Base-by-base conservation (phyloP, 257 asterid species). In the Osmanthus fragrans region DNA sequence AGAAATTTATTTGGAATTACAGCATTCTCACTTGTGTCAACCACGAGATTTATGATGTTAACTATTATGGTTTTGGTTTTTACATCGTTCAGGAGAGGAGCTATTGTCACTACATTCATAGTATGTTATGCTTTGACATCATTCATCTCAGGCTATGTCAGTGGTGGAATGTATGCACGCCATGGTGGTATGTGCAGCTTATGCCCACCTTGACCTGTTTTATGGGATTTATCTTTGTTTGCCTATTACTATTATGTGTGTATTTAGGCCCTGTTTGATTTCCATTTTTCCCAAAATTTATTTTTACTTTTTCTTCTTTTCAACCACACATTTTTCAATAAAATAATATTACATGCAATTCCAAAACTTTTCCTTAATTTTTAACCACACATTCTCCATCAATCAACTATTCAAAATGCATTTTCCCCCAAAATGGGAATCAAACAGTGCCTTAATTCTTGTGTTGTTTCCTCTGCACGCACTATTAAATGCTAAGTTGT, bases 81-180 rank as follows among this genome's bases (percentile, higher is more conserved):
- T 74, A 64, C 71, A 75, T 64, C 63, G 12, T 77, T 75, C 86
- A 89, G 91, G 91, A 85, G 93, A 80, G 93, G 93, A 74, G 78
- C 93, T 29, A 89, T 89, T 71, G 86, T 84, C 78, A 89, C 93
- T 6, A 83, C 93, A 70, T 89, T 89, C 75, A 89, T 89, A 4
- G 83, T 89, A 64, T 89, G 91, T 76, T 89, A 89, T 64, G 93
- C 87, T 80, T 83, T 89, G 82, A 89, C 93, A 75, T 89, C 93
- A 27, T 83, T 85, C 83, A 87, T 89, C 80, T 84, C 91, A 30
- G 93, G 93, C 45, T 89, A 89, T 80, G 90, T 89, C 56, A 89
- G 91, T 79, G 90, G 90, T 75, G 91, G 91, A 79, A 89, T 85
- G 91, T 84, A 89, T 82, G 86, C 91, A 2, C 91, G 93, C 68